Conservation (phyloP, 2,329 filamentous ascomycete species). For the Fusarium sarcochroum region DNA sequence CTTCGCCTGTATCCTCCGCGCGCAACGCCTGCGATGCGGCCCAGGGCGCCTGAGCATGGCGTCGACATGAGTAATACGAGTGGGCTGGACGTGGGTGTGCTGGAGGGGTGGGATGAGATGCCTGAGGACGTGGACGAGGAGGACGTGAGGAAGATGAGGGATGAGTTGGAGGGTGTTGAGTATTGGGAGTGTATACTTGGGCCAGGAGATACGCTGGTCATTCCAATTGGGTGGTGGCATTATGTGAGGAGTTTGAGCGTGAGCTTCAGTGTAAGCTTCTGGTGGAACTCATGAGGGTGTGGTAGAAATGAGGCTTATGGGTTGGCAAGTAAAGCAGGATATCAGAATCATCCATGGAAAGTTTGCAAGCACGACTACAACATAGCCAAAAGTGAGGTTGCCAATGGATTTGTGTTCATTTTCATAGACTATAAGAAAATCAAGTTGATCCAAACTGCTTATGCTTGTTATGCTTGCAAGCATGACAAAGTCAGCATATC, state of each 20-base stretch:
- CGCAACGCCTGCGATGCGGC: slow-evolving; percentile 70
- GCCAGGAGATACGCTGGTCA: slow-evolving; percentile 88
- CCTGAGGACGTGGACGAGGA: slow-evolving; percentile 46
- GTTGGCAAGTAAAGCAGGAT: background rate
- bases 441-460: slow-evolving; percentile 3
- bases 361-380: background rate
- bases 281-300: slow-evolving; percentile 76
- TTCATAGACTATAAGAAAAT: slow-evolving; percentile 22
- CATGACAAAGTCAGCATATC: slow-evolving; percentile 1
- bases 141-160: slow-evolving; percentile 57
- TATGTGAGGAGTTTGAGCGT: slow-evolving; percentile 88
- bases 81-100: slow-evolving; percentile 78
- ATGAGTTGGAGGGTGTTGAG: slow-evolving; percentile 69
- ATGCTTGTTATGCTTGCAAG: background rate
- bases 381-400: background rate
- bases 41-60: slow-evolving; percentile 74
- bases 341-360: background rate
- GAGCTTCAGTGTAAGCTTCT: slow-evolving; percentile 96
- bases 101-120: slow-evolving; percentile 71
- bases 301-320: background rate
- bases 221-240: slow-evolving; percentile 98
- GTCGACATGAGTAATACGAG: slow-evolving; percentile 97
- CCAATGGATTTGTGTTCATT: slow-evolving; percentile 6
- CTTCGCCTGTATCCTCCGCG: slow-evolving; percentile 85
- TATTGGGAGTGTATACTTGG: slow-evolving; percentile 84